These are phyloP conservation scores for Talaromyces pinophilus DNA, from an alignment of 2,329 filamentous ascomycete species.

Conservation along the genomic window DNA sequence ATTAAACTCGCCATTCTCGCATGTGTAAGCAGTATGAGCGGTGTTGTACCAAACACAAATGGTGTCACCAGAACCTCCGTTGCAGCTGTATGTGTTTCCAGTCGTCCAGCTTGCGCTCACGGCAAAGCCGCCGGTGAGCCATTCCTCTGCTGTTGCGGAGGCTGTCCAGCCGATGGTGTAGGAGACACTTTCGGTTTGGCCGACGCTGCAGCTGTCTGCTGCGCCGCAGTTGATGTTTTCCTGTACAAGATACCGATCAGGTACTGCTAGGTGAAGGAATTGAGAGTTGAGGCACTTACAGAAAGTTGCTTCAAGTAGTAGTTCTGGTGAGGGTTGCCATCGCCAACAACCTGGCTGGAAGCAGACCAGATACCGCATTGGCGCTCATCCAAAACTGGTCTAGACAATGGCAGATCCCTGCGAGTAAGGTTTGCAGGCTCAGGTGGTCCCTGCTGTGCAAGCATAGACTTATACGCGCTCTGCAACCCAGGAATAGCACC, in stretches of 20 bases:
- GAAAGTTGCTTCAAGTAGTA: slow-evolving; percentile 3
- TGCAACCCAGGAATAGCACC: neutral
- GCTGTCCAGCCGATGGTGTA: slow-evolving; percentile 12
- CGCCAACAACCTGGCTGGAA: neutral
- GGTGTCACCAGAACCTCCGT: neutral
- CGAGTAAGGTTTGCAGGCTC: neutral
- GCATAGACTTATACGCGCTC: neutral
- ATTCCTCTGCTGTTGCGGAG: neutral
- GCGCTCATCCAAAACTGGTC: neutral
- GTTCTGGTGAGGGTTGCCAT: slow-evolving; percentile 6
- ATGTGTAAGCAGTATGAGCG: slow-evolving; percentile 4
- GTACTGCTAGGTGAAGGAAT: no score
- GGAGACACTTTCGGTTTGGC: neutral
- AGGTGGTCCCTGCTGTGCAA: neutral
- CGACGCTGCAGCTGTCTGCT: neutral
- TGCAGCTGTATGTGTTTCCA: slow-evolving; percentile 3
- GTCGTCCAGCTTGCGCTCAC: slow-evolving; percentile 9
- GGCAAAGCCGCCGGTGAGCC: slow-evolving; percentile 5
- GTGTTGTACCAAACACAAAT: slow-evolving; percentile 10
- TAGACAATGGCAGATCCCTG: neutral
- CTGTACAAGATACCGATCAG: no score
- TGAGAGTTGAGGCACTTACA: neutral
- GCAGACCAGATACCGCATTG: slow-evolving; percentile 6
- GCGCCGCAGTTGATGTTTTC: slow-evolving; percentile 6
- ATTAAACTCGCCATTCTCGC: neutral